phyloP scores from a whole-genome alignment of 1,284 basidiomycete species.

The Ceratobasidium sp. region DNA sequence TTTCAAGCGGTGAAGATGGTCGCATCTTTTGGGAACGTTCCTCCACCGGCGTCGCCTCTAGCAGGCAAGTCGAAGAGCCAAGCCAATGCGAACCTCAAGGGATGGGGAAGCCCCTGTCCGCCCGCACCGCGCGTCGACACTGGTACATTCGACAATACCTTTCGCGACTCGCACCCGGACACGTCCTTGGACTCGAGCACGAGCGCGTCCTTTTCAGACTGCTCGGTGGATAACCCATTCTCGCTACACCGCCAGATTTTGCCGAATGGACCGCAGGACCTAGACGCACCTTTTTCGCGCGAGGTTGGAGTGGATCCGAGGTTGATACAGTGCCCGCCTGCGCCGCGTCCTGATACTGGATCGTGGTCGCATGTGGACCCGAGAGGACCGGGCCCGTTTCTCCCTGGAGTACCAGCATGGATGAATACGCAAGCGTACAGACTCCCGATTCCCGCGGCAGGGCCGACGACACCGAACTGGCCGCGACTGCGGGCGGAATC shows the following conservation, averaged over 20 bases:
- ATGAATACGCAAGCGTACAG: conserved; percentile 9
- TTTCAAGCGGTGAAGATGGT: neutral
- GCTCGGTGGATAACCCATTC: neutral
- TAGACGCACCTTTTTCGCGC: neutral
- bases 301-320: neutral
- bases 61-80: neutral
- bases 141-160: conserved; percentile 19
- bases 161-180: neutral
- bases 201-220: neutral
- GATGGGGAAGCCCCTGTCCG: neutral
- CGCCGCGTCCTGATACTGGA: conserved; percentile 38
- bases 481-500: neutral
- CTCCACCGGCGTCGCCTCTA: neutral
- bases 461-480: neutral
- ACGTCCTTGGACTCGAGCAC: conserved; percentile 1
- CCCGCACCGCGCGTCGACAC: conserved; percentile 25
- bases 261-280: neutral
- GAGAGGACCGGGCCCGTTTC: neutral
- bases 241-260: neutral
- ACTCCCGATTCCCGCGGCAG: neutral
- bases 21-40: neutral
- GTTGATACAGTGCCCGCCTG: neutral
- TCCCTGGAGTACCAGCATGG: neutral
- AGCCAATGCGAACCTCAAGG: neutral
- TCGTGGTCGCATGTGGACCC: conserved; percentile 11